These are phyloP conservation scores for Mortierella sp. DNA, from an alignment of 371 early-diverging fungal genomes.

Conservation along the genomic window DNA sequence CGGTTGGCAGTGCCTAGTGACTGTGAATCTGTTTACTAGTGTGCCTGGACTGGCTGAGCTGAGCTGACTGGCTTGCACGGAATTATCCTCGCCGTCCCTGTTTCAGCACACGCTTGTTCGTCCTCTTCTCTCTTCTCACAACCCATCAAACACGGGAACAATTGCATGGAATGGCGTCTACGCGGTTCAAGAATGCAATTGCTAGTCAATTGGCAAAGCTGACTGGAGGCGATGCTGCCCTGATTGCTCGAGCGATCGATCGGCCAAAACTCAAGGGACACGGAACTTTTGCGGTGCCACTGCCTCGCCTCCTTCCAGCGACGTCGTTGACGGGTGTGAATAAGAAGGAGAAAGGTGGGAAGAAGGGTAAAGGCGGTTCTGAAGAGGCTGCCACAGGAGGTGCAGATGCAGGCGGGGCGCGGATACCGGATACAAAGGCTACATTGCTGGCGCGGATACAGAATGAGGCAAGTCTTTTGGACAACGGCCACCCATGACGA, in stretches of 20 bases:
- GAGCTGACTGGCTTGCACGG: neutral
- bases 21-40: slow-evolving; percentile 5
- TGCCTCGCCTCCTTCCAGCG: slow-evolving; percentile 38
- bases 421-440: slow-evolving; percentile 2
- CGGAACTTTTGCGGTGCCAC: slow-evolving; percentile 45
- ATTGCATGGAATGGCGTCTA: slow-evolving; percentile 45
- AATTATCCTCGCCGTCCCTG: neutral
- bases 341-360: slow-evolving; percentile 7
- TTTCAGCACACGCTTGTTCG: neutral
- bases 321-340: neutral
- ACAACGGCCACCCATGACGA: no score
- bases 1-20: no score
- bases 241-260: slow-evolving; percentile 59
- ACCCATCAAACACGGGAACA: neutral
- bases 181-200: slow-evolving; percentile 63
- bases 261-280: slow-evolving; percentile 61
- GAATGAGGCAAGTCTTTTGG: slow-evolving; percentile 19
- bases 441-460: slow-evolving; percentile 21
- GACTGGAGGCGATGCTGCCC: slow-evolving; percentile 36
- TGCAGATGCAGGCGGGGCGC: neutral
- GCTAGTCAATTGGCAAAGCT: slow-evolving; percentile 57
- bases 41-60: neutral
- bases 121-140: neutral
- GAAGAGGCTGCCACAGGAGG: neutral
- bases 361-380: neutral